A percentile compares a stretch with the other conserved stretches of the same genome.
Evolutionary conservation across 192 early-diverging fungal genomes (phyloP).

Genomic region (Coemansia nantahalensis): DNA sequence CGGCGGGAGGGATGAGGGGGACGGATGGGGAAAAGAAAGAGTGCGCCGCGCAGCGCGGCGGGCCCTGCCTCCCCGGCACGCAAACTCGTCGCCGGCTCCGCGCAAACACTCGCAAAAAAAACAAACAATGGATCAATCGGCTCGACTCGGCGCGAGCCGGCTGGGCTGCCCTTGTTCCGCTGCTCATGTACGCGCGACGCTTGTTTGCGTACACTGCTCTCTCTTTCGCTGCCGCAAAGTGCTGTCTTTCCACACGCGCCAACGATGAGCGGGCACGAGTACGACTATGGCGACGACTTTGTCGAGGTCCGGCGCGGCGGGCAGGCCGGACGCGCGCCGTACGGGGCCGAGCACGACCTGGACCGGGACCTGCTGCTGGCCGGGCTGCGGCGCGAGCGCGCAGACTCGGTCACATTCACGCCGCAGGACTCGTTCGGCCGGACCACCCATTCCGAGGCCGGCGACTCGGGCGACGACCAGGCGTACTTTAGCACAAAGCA

Average conservation of each 20-base stretch:
- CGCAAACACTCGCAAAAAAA: conserved; percentile 1
- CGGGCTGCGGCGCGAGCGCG: conserved; percentile 22
- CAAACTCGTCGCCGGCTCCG: no score
- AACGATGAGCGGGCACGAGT: conserved; percentile 30
- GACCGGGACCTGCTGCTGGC: conserved; percentile 14
- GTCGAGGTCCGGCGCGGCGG: conserved; percentile 22
- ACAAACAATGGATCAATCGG: no score
- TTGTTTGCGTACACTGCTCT: no score
- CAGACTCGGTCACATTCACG: conserved; percentile 36
- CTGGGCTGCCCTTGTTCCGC: no score
- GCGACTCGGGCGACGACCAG: conserved; percentile 29
- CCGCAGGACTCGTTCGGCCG: conserved; percentile 31
- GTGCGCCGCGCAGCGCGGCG: no score
- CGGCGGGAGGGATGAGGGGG: no score
- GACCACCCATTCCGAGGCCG: conserved; percentile 34
- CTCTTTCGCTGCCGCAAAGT: not conserved
- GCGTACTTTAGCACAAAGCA: conserved; percentile 40
- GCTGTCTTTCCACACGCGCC: no score
- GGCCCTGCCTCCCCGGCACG: no score
- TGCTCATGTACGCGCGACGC: no score
- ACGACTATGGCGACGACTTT: conserved; percentile 43
- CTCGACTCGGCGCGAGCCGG: no score
- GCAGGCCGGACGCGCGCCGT: conserved; percentile 6
- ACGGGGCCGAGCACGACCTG: conserved; percentile 14
- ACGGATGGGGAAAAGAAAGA: not conserved